Conservation (phyloP, 2,329 filamentous ascomycete genomes). For the Thielaviopsis cerberus region DNA sequence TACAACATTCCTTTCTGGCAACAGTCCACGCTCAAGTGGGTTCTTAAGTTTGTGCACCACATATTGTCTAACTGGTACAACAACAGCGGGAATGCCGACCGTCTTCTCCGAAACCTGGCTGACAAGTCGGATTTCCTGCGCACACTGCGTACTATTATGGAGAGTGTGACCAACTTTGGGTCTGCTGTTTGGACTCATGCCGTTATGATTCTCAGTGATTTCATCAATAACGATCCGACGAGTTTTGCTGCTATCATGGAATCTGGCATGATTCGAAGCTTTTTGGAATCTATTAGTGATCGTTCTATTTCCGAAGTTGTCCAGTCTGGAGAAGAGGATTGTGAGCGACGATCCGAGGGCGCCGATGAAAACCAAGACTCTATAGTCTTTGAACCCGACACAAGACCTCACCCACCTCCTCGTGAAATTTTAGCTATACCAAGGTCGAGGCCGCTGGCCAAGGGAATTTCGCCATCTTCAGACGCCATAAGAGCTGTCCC, state of each 20-base stretch:
- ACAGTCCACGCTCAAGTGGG: slow-evolving; percentile 80
- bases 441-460: slow-evolving; percentile 31
- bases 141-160: slow-evolving; percentile 64
- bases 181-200: slow-evolving; percentile 92
- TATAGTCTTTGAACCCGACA: slow-evolving; percentile 8
- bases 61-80: slow-evolving; percentile 64
- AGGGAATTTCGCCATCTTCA: slow-evolving; percentile 65
- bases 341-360: background rate
- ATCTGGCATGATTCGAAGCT: slow-evolving; percentile 70
- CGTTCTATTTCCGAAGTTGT: slow-evolving; percentile 21
- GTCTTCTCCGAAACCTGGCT: slow-evolving; percentile 77
- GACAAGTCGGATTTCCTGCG: slow-evolving; percentile 73
- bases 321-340: slow-evolving; percentile 16
- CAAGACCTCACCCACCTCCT: slow-evolving; percentile 34
- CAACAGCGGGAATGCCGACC: slow-evolving; percentile 65
- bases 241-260: slow-evolving; percentile 93
- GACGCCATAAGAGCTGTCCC: slow-evolving; percentile 82
- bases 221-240: slow-evolving; percentile 96
- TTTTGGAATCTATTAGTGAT: slow-evolving; percentile 63
- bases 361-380: slow-evolving; percentile 19
- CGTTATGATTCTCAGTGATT: slow-evolving; percentile 78
- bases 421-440: slow-evolving; percentile 29
- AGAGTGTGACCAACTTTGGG: slow-evolving; percentile 62
- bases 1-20: slow-evolving; percentile 87
- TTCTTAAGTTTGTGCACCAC: slow-evolving; percentile 91